phyloP scores from a whole-genome alignment of 106 monocot species.

The Iris macrosiphon region DNA sequence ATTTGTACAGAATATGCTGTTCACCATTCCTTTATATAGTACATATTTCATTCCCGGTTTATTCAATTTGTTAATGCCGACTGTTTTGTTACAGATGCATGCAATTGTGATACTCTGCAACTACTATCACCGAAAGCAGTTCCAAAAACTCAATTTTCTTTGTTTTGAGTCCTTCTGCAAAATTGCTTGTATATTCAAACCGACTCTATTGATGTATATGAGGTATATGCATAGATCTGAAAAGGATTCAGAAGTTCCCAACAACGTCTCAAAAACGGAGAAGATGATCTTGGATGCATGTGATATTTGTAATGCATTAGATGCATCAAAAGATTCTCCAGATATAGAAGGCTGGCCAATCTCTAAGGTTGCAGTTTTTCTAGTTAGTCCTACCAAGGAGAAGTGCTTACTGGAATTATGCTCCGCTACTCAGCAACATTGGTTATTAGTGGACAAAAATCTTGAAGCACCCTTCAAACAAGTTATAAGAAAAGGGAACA shows the following conservation, averaged over 20 bases:
- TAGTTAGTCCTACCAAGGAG: background rate
- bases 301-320: slow-evolving; percentile 3
- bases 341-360: background rate
- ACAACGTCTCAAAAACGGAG: background rate
- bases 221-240: slow-evolving; percentile 17
- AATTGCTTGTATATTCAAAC: slow-evolving; percentile 19
- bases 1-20: too few species aligned
- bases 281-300: slow-evolving; percentile 2
- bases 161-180: slow-evolving; percentile 36
- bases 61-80: too few species aligned
- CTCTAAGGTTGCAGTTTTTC: slow-evolving; percentile 4
- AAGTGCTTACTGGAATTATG: background rate
- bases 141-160: slow-evolving; percentile 38
- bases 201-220: slow-evolving; percentile 24
- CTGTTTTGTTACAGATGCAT: slow-evolving; percentile 38
- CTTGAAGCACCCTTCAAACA: background rate
- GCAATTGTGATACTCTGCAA: slow-evolving; percentile 55
- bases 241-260: background rate
- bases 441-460: slow-evolving; percentile 3
- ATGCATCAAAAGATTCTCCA: background rate
- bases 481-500: background rate
- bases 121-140: slow-evolving; percentile 53
- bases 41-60: too few species aligned
- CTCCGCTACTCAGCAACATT: background rate
- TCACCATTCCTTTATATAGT: too few species aligned